phyloP scores from a whole-genome alignment of 306 rosid species.

The Quercus cerris region DNA sequence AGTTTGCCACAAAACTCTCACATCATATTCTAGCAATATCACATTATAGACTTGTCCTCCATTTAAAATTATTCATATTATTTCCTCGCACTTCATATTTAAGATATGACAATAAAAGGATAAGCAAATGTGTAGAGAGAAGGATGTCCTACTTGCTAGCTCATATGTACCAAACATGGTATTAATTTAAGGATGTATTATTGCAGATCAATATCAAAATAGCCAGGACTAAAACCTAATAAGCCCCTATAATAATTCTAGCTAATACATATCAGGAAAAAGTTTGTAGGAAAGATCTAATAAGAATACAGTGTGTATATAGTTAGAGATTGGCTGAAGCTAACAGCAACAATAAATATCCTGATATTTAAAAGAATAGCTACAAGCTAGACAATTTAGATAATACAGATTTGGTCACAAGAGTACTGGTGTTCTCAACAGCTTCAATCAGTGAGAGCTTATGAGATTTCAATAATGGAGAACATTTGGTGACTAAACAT shows the following conservation, averaged over 20 bases:
- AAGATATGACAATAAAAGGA: no score
- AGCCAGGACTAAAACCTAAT: no score
- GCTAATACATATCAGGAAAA: neutral
- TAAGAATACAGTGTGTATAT: neutral
- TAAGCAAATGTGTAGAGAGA: no score
- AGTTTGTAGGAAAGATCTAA: neutral
- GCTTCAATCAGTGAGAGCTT: constrained; percentile 27
- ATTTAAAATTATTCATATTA: no score
- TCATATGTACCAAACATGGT: no score
- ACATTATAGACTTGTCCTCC: no score
- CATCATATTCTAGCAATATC: no score
- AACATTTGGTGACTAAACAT: constrained; percentile 37
- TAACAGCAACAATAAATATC: neutral
- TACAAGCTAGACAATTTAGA: constrained; percentile 31
- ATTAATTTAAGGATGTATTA: no score
- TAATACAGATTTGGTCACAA: constrained; percentile 31
- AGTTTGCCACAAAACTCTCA: no score
- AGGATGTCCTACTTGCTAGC: no score
- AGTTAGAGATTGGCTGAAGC: neutral
- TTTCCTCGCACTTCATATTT: no score
- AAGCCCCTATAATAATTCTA: neutral
- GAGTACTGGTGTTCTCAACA: constrained; percentile 26
- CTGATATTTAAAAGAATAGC: constrained; percentile 3
- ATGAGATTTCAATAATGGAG: constrained; percentile 28
- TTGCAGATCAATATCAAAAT: no score